Percentiles rank a stretch among this genome's conserved stretches.
Conservation (phyloP, 768 basidiomycete species). For the Phlebiopsis flavidoalba region DNA sequence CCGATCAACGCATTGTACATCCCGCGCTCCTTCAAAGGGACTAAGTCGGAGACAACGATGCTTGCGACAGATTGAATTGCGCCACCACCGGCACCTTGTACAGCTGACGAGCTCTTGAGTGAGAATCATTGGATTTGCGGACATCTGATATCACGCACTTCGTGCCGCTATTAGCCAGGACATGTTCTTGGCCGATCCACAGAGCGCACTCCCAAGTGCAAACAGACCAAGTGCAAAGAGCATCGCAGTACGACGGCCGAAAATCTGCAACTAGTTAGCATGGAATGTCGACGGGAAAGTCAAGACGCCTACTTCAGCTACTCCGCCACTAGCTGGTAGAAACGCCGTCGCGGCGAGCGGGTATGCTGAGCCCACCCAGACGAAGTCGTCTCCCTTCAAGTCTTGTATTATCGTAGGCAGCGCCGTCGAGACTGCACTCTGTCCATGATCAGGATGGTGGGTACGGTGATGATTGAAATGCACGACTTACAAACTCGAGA, state of each 20-base stretch:
- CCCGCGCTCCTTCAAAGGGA: slow-evolving; percentile 31
- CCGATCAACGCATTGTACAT: slow-evolving; percentile 27
- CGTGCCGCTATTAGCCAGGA: slow-evolving; percentile 31
- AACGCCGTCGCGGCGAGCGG: slow-evolving; percentile 29
- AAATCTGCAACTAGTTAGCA: slow-evolving; percentile 14
- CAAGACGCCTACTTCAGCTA: slow-evolving; percentile 17
- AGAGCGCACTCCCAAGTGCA: slow-evolving; percentile 30
- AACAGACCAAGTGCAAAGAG: slow-evolving; percentile 22
- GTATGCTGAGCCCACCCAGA: slow-evolving; percentile 32
- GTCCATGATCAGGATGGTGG: not conserved
- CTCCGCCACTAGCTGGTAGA: slow-evolving; percentile 26
- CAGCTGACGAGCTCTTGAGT: slow-evolving; percentile 9
- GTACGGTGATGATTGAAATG: not conserved
- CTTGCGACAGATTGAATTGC: slow-evolving; percentile 23
- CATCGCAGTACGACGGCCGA: slow-evolving; percentile 23
- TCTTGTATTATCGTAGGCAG: slow-evolving; percentile 25
- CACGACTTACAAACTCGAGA: not conserved
- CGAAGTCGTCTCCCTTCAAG: slow-evolving; percentile 23
- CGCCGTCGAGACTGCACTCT: slow-evolving; percentile 24
- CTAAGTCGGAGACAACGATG: slow-evolving; percentile 32
- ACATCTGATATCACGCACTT: slow-evolving; percentile 10
- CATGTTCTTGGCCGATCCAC: slow-evolving; percentile 30
- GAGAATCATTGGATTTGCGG: not conserved
- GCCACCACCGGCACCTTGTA: slow-evolving; percentile 25
- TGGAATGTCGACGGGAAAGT: too few species aligned